A percentile compares a stretch with the other conserved stretches of the same genome.
These are phyloP conservation scores for Euclidium syriacum DNA, from an alignment of 345 rosid genomes.

Conservation along the genomic window DNA sequence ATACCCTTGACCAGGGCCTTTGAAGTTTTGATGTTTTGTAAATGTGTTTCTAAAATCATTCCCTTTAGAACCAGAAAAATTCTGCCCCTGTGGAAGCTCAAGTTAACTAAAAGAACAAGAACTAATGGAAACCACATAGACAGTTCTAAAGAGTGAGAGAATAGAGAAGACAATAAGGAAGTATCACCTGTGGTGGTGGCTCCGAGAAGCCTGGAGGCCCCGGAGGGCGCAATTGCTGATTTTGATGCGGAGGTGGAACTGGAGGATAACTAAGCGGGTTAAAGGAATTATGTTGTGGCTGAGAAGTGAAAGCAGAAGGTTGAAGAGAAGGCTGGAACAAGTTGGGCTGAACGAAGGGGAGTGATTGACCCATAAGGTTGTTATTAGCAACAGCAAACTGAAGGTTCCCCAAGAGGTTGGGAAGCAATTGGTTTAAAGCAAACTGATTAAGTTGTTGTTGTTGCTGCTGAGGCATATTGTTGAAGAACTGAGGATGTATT, in stretches of 20 bases:
- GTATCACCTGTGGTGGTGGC: slow-evolving; percentile 29
- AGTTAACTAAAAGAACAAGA: slow-evolving; percentile 5
- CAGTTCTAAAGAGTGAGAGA: background rate
- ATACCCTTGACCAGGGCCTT: slow-evolving; percentile 40
- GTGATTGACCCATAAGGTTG: slow-evolving; percentile 34
- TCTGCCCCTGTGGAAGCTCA: slow-evolving; percentile 38
- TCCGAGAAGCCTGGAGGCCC: slow-evolving; percentile 22
- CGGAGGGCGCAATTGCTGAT: slow-evolving; percentile 28
- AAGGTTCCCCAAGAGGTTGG: slow-evolving; percentile 39
- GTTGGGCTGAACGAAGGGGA: slow-evolving; percentile 34
- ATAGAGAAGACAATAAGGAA: background rate
- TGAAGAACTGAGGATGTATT: slow-evolving; percentile 24
- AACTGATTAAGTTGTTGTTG: slow-evolving; percentile 30
- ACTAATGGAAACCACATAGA: background rate
- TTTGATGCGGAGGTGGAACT: slow-evolving; percentile 16
- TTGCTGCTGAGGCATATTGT: slow-evolving; percentile 33
- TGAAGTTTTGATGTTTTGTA: slow-evolving; percentile 30
- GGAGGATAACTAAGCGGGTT: slow-evolving; percentile 18
- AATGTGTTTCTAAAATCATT: slow-evolving; percentile 38
- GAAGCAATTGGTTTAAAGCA: slow-evolving; percentile 38
- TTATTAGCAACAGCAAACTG: slow-evolving; percentile 31
- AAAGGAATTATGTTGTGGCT: slow-evolving; percentile 30
- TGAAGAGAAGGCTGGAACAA: slow-evolving; percentile 25
- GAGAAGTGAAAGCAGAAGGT: slow-evolving; percentile 27
- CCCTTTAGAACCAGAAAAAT: slow-evolving; percentile 28